A percentile compares a stretch with the other conserved stretches of the same genome.
Conservation (phyloP, 805 yeast genomes). For the Lipomyces sp. region DNA sequence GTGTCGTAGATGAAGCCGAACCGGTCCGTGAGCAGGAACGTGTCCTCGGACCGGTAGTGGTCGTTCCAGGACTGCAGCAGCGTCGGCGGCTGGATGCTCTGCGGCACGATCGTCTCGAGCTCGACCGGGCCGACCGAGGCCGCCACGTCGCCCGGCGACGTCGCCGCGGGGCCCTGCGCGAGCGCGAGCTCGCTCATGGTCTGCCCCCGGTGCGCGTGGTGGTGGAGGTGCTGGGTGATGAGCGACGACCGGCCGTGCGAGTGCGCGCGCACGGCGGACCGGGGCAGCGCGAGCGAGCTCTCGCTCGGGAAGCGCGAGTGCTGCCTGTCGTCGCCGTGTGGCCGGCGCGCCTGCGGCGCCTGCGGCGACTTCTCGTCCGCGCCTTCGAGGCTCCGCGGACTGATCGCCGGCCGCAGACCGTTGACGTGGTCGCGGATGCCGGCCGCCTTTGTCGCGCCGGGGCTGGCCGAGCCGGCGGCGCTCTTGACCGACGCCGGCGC, state of each 20-base stretch:
- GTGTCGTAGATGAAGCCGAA: conserved; percentile 49
- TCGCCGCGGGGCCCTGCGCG: background rate
- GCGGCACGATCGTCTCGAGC: conserved; percentile 40
- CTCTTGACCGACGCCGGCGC: conserved; percentile 11
- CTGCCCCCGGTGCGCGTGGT: no score
- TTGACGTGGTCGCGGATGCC: background rate
- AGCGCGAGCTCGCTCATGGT: no score
- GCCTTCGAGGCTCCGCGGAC: no score
- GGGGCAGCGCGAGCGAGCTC: no score
- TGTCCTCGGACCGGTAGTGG: conserved; percentile 30
- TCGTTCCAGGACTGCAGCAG: conserved; percentile 32
- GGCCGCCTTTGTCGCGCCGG: background rate
- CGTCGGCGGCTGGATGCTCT: conserved; percentile 38
- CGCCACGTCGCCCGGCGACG: conserved; percentile 2
- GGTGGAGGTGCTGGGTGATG: background rate
- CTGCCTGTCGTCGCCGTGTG: no score
- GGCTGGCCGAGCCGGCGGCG: background rate
- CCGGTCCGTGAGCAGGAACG: conserved; percentile 42
- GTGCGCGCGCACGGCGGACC: no score
- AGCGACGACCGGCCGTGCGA: background rate
- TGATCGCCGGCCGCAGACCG: background rate
- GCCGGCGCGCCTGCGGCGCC: no score
- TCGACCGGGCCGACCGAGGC: conserved; percentile 45
- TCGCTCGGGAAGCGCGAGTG: no score
- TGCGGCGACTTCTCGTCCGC: no score